These are phyloP conservation scores for Grosmannia clavigera DNA, from an alignment of 2,329 filamentous ascomycete genomes.

Conservation along the genomic window DNA sequence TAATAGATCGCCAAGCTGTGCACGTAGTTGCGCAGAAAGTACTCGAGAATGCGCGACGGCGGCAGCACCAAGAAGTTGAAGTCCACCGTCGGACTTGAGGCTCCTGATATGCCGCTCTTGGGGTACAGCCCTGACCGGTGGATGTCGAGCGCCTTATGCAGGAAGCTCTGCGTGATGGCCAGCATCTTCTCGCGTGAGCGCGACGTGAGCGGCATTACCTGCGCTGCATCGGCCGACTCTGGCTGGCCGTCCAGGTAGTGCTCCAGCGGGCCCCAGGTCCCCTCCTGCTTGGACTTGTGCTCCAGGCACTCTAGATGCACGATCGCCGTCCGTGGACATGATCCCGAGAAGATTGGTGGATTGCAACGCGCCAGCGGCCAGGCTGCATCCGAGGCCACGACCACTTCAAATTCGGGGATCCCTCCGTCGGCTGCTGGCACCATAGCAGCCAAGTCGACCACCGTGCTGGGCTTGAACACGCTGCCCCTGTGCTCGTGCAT, in stretches of 20 bases:
- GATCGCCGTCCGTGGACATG: constrained; percentile 36
- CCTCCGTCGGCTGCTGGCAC: constrained; percentile 16
- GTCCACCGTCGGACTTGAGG: constrained; percentile 22
- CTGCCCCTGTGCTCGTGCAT: neutral
- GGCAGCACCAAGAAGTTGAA: constrained; percentile 55
- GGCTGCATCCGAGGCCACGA: constrained; percentile 33
- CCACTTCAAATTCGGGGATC: constrained; percentile 33
- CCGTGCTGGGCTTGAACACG: neutral
- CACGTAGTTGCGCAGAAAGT: constrained; percentile 54
- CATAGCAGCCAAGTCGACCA: constrained; percentile 18
- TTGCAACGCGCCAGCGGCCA: constrained; percentile 42
- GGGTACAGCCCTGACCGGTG: constrained; percentile 37
- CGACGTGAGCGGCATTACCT: constrained; percentile 31
- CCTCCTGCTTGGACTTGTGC: constrained; percentile 33
- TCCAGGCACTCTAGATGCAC: constrained; percentile 39
- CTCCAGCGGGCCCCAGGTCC: constrained; percentile 33
- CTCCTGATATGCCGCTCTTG: constrained; percentile 23
- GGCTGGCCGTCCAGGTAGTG: constrained; percentile 24
- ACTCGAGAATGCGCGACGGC: constrained; percentile 52
- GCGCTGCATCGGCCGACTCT: constrained; percentile 23
- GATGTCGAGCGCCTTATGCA: constrained; percentile 58
- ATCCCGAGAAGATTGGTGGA: constrained; percentile 28
- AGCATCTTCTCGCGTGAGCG: constrained; percentile 54
- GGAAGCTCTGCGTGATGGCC: constrained; percentile 58
- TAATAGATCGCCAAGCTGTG: constrained; percentile 56